Conservation (phyloP, 106 monocot species). For the Alisma plantagoaquatica region DNA sequence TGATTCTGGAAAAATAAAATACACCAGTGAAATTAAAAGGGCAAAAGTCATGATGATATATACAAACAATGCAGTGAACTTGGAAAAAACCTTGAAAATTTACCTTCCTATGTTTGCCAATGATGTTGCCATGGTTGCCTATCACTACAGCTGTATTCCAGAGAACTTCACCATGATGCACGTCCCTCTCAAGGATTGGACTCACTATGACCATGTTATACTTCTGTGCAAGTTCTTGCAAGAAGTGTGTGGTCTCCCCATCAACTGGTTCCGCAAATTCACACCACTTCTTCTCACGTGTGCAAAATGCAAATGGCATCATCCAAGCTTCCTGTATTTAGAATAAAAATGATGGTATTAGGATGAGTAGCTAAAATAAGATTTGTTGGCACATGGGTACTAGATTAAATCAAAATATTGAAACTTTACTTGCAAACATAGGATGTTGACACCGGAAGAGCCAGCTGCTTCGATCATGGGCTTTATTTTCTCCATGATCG, state of each 20-base stretch:
- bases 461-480: slow-evolving; percentile 94
- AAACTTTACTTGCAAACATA: slow-evolving; percentile 84
- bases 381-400: too few relatives aligned
- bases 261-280: slow-evolving; percentile 92
- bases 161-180: slow-evolving; percentile 77
- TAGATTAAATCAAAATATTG: too few relatives aligned
- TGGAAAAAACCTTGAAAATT: not conserved
- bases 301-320: slow-evolving; percentile 99
- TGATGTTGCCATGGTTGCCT: slow-evolving; percentile 89
- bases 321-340: slow-evolving; percentile 80
- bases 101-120: slow-evolving; percentile 92
- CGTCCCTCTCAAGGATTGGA: slow-evolving; percentile 89
- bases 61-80: not conserved
- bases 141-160: slow-evolving; percentile 97
- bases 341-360: too few relatives aligned
- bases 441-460: slow-evolving; percentile 71
- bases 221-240: slow-evolving; percentile 71
- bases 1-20: slow-evolving; percentile 52
- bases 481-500: slow-evolving; percentile 64
- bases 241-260: slow-evolving; percentile 76
- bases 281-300: slow-evolving; percentile 92
- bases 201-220: slow-evolving; percentile 94
- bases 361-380: too few relatives aligned
- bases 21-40: slow-evolving; percentile 2
- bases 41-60: not conserved